phyloP scores from a whole-genome alignment of 164 flowering plant species.

The Aristolochia fimbriata region DNA sequence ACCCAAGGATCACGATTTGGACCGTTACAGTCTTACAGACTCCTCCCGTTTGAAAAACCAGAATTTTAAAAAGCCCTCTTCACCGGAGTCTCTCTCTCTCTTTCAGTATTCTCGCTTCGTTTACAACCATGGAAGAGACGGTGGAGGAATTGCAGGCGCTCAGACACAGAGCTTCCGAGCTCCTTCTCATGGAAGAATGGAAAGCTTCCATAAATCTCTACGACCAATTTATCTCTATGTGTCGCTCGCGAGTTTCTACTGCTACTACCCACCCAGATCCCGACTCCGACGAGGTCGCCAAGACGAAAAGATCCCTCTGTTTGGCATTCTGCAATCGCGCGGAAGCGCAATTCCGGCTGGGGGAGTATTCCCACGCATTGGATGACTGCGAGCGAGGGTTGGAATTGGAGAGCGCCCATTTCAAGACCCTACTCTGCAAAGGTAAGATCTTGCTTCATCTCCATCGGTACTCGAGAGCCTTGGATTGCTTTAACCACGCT shows the following conservation, averaged over 20 bases:
- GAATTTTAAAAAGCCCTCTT: too few relatives aligned
- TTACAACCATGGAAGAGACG: constrained; percentile 1
- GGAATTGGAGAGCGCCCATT: constrained; percentile 51
- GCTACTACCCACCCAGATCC: constrained; percentile 11
- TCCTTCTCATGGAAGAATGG: constrained; percentile 79
- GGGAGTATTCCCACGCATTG: constrained; percentile 36
- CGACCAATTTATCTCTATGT: constrained; percentile 51
- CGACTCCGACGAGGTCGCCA: constrained; percentile 22
- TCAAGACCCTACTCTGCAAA: constrained; percentile 73
- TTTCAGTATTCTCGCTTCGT: too few relatives aligned
- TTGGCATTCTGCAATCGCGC: constrained; percentile 70
- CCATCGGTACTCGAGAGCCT: constrained; percentile 36
- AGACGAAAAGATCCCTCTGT: constrained; percentile 58
- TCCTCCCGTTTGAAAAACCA: too few relatives aligned
- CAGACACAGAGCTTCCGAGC: constrained; percentile 79
- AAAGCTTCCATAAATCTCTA: constrained; percentile 42
- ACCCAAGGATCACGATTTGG: too few relatives aligned
- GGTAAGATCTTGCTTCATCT: constrained; percentile 62
- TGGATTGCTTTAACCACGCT: constrained; percentile 50
- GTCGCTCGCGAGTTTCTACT: constrained; percentile 28
- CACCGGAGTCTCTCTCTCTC: too few relatives aligned
- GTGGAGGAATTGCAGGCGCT: constrained; percentile 54
- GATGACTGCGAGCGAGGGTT: constrained; percentile 63
- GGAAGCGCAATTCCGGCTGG: constrained; percentile 40
- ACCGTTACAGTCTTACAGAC: too few relatives aligned